These are phyloP conservation scores for Lenzites betulinus DNA, from an alignment of 768 basidiomycete species.

Conservation along the genomic window DNA sequence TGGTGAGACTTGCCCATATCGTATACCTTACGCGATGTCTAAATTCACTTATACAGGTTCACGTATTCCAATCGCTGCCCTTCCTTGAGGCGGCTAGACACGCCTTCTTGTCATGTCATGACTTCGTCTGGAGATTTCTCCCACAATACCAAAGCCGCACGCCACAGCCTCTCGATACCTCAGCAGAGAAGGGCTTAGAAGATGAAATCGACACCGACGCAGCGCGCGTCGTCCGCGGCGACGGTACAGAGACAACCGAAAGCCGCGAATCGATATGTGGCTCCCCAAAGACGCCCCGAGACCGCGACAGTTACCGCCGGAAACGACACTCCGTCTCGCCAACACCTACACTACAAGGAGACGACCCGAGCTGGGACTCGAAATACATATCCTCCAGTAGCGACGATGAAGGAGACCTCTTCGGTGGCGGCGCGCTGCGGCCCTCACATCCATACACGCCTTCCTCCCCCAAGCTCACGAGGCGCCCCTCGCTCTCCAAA, in stretches of 20 bases:
- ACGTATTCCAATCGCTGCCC: slow-evolving; percentile 89
- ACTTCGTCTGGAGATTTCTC: slow-evolving; percentile 65
- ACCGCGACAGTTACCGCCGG: slow-evolving; percentile 27
- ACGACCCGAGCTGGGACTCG: slow-evolving; percentile 55
- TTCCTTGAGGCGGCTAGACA: slow-evolving; percentile 68
- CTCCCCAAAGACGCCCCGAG: slow-evolving; percentile 17
- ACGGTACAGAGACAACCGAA: slow-evolving; percentile 57
- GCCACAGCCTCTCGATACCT: slow-evolving; percentile 52
- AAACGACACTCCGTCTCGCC: slow-evolving; percentile 14
- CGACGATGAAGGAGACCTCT: slow-evolving; percentile 27
- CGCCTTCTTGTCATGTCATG: slow-evolving; percentile 69
- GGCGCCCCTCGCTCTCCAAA: background rate
- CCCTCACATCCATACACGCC: slow-evolving; percentile 2
- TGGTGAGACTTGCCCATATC: slow-evolving; percentile 50
- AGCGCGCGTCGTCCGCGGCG: slow-evolving; percentile 70
- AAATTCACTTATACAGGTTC: slow-evolving; percentile 51
- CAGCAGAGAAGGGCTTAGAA: slow-evolving; percentile 62
- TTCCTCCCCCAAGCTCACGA: background rate
- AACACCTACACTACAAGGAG: slow-evolving; percentile 18
- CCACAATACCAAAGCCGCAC: slow-evolving; percentile 52
- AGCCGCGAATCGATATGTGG: slow-evolving; percentile 15
- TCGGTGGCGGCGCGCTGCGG: slow-evolving; percentile 14
- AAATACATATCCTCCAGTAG: slow-evolving; percentile 33
- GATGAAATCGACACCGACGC: slow-evolving; percentile 70
- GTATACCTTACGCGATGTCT: background rate